These are phyloP conservation scores for Agaricus subrufescens DNA, from an alignment of 768 basidiomycete genomes.

Conservation along the genomic window DNA sequence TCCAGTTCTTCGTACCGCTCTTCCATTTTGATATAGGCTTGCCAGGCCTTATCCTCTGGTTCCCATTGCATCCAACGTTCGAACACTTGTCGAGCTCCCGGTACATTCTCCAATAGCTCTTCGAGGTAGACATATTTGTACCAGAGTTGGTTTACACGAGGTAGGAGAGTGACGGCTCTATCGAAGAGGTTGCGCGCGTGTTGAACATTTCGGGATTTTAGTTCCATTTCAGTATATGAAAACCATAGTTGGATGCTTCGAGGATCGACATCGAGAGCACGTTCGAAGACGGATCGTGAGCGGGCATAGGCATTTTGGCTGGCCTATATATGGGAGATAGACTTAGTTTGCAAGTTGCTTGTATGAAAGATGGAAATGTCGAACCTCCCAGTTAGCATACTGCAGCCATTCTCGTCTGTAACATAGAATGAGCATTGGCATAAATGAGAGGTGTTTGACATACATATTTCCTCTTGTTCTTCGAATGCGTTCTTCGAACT, in stretches of 20 bases:
- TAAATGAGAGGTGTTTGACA: slow-evolving; percentile 19
- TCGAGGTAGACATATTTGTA: slow-evolving; percentile 99
- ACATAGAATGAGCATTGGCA: not conserved
- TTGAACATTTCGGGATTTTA: slow-evolving; percentile 96
- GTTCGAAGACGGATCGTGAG: slow-evolving; percentile 93
- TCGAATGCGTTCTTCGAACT: slow-evolving; percentile 87
- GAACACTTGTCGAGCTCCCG: slow-evolving; percentile 95
- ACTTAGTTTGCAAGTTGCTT: not conserved
- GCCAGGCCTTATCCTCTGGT: slow-evolving; percentile 99
- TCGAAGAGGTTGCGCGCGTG: slow-evolving; percentile 97
- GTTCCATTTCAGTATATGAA: slow-evolving; percentile 93
- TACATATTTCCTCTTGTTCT: slow-evolving; percentile 79
- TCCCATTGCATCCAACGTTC: slow-evolving; percentile 99
- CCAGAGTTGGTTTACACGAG: slow-evolving; percentile 96
- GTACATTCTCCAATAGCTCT: slow-evolving; percentile 92
- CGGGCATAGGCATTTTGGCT: slow-evolving; percentile 96
- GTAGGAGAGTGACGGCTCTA: slow-evolving; percentile 93
- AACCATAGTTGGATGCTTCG: slow-evolving; percentile 90
- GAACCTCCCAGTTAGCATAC: slow-evolving; percentile 82
- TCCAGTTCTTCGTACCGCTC: slow-evolving; percentile 89
- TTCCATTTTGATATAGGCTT: slow-evolving; percentile 98
- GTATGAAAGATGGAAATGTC: slow-evolving; percentile 10
- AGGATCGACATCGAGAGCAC: slow-evolving; percentile 93
- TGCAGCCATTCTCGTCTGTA: slow-evolving; percentile 81
- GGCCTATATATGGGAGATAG: slow-evolving; percentile 42